These are phyloP conservation scores for Hordeum vulgare DNA, from an alignment of 176 grass and related monocot genomes.

Conservation along the genomic window MorexV3_pseudomolecules_assembly NC_058519.1:586349217-586349716, in stretches of 20 bases:
- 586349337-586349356: slow-evolving; percentile 16
- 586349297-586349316: background rate
- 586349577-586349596: no score
- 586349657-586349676: background rate
- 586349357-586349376: no score
- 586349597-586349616: background rate
- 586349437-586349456: background rate
- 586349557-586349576: no score
- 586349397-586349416: slow-evolving; percentile 25
- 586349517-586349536: background rate
- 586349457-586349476: no score
- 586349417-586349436: slow-evolving; percentile 31
- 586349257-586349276: background rate
- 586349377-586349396: no score
- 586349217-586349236: slow-evolving; percentile 69
- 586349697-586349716: slow-evolving; percentile 27
- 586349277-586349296: no score
- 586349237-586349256: slow-evolving; percentile 47
- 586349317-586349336: background rate
- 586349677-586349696: background rate
- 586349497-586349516: background rate
- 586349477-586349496: no score
- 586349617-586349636: no score
- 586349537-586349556: no score
- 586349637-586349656: no score